Evolutionary conservation across 441 rosid species (phyloP).

Genomic region (Gossypium laxum): DNA sequence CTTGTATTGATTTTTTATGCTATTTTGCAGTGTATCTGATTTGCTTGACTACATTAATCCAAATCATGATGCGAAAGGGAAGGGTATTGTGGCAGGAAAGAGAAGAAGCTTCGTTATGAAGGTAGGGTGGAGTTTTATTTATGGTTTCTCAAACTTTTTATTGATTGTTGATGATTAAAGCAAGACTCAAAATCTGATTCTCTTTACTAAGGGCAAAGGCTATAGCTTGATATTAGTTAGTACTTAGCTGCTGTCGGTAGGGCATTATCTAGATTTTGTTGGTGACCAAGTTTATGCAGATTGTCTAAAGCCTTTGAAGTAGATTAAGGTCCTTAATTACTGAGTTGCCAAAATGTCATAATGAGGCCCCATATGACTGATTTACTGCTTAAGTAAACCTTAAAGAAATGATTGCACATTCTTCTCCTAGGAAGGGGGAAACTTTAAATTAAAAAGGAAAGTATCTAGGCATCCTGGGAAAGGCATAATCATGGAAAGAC

Average conservation of each 20-base stretch:
- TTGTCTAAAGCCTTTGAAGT: neutral
- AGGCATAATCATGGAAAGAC: neutral
- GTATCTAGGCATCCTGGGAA: neutral
- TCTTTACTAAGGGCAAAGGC: neutral
- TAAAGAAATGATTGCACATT: neutral
- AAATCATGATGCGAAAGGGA: constrained; percentile 54
- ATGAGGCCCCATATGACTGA: neutral
- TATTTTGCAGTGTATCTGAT: constrained; percentile 56
- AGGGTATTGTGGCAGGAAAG: constrained; percentile 38
- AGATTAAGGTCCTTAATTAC: neutral
- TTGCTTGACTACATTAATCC: constrained; percentile 71
- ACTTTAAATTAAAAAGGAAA: neutral
- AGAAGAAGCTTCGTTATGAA: constrained; percentile 45
- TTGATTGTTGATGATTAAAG: neutral
- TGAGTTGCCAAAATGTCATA: neutral
- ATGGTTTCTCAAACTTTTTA: neutral
- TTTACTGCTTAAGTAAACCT: constrained; percentile 2
- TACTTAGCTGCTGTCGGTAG: neutral
- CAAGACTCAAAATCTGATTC: neutral
- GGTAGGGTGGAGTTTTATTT: constrained; percentile 28
- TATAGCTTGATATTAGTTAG: neutral
- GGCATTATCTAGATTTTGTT: constrained; percentile 4
- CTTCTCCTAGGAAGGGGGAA: neutral
- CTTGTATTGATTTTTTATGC: constrained; percentile 18
- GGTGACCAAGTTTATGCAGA: neutral